Conservation (phyloP, 2,329 filamentous ascomycete species). For the Chalaropsis ovoidea region DNA sequence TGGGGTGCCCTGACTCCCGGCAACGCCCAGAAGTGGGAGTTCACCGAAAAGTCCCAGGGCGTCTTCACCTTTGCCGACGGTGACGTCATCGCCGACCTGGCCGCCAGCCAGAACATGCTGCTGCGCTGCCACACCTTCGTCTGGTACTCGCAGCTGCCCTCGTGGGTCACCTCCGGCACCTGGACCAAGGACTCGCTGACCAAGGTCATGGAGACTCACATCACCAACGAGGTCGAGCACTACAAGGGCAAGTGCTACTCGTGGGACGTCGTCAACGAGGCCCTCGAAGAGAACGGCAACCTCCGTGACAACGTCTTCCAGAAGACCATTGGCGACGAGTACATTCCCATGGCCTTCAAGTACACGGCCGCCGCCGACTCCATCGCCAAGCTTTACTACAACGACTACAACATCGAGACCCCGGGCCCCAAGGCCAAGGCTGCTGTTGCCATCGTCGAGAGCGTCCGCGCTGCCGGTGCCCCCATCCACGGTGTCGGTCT, state of each 20-base stretch:
- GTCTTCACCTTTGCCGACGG: slow-evolving; percentile 53
- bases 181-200: slow-evolving; percentile 52
- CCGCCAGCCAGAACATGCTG: slow-evolving; percentile 36
- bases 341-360: slow-evolving; percentile 48
- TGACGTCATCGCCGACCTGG: slow-evolving; percentile 40
- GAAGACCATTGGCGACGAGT: slow-evolving; percentile 45
- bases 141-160: slow-evolving; percentile 41
- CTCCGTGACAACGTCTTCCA: slow-evolving; percentile 46
- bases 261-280: slow-evolving; percentile 60
- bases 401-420: slow-evolving; percentile 52
- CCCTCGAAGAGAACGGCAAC: slow-evolving; percentile 47
- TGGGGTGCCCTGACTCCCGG: slow-evolving; percentile 54
- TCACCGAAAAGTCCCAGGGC: slow-evolving; percentile 47
- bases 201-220: slow-evolving; percentile 44
- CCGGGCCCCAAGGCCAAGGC: slow-evolving; percentile 39
- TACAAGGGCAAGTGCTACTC: slow-evolving; percentile 51
- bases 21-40: slow-evolving; percentile 52
- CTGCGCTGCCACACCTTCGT: slow-evolving; percentile 50
- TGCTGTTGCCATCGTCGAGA: slow-evolving; percentile 38
- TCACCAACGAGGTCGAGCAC: slow-evolving; percentile 47
- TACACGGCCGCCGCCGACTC: slow-evolving; percentile 46
- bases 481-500: slow-evolving; percentile 54
- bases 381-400: slow-evolving; percentile 47
- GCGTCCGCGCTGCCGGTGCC: slow-evolving; percentile 40
- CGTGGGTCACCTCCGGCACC: slow-evolving; percentile 29